Evolutionary conservation across 805 yeast species (phyloP).

Genomic region (Clavispora phyllophila): DNA sequence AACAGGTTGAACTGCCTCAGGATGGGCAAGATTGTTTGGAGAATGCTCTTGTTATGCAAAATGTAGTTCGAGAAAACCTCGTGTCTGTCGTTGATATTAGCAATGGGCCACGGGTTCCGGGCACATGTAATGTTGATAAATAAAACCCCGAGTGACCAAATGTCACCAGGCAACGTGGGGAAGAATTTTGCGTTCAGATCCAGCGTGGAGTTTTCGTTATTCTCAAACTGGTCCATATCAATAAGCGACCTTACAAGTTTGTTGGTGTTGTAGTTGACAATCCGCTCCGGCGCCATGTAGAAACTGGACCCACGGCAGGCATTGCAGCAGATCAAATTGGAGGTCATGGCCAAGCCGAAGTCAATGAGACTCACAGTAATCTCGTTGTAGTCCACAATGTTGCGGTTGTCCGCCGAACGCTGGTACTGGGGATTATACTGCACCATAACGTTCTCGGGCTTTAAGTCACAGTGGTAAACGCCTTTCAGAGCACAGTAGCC

Average conservation of each 20-base stretch:
- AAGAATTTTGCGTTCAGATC: slow-evolving; percentile 31
- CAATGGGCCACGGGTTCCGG: slow-evolving; percentile 88
- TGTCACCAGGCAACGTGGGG: slow-evolving; percentile 75
- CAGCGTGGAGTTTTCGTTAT: slow-evolving; percentile 10
- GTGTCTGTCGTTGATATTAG: slow-evolving; percentile 51
- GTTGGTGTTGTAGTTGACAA: slow-evolving; percentile 40
- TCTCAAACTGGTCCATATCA: slow-evolving; percentile 25
- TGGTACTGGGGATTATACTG: slow-evolving; percentile 23
- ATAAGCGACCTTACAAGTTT: slow-evolving; percentile 21
- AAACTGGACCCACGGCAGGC: slow-evolving; percentile 83
- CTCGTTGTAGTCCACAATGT: slow-evolving; percentile 41
- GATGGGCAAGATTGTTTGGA: slow-evolving; percentile 68
- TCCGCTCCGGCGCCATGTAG: slow-evolving; percentile 90
- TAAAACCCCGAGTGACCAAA: slow-evolving; percentile 84
- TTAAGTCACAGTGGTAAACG: slow-evolving; percentile 39
- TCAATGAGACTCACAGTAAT: slow-evolving; percentile 65
- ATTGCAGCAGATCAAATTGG: slow-evolving; percentile 53
- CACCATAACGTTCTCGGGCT: slow-evolving; percentile 40
- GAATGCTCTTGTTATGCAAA: slow-evolving; percentile 44
- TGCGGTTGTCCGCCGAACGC: slow-evolving; percentile 10
- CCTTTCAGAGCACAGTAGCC: slow-evolving; percentile 27
- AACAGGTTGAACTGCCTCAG: slow-evolving; percentile 56
- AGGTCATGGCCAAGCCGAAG: slow-evolving; percentile 80
- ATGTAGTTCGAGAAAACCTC: slow-evolving; percentile 60
- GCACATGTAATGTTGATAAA: slow-evolving; percentile 76